Evolutionary conservation across 805 yeast species (phyloP).

Genomic region (Zygotorulaspora sp.): DNA sequence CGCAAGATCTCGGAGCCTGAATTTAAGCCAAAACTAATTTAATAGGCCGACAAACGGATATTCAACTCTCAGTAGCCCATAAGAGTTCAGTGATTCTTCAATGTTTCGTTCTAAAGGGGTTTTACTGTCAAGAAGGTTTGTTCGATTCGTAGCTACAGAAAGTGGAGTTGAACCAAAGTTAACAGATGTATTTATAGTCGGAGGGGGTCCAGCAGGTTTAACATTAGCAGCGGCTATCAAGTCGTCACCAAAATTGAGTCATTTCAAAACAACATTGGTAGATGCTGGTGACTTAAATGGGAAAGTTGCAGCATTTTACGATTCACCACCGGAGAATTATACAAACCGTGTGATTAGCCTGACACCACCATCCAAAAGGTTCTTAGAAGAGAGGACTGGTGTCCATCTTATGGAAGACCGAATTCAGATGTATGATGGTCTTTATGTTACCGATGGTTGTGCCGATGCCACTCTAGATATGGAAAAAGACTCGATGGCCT

Average conservation of each 20-base stretch:
- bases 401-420: constrained; percentile 74
- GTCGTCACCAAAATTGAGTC: constrained; percentile 55
- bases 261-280: constrained; percentile 60
- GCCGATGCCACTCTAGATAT: constrained; percentile 68
- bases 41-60: no score
- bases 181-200: constrained; percentile 79
- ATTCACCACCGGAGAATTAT: constrained; percentile 41
- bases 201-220: constrained; percentile 97
- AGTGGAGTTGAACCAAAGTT: constrained; percentile 25
- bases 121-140: no score
- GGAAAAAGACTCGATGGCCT: constrained; percentile 54
- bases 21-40: no score
- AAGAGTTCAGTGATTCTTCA: constrained; percentile 1
- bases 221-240: constrained; percentile 79
- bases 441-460: constrained; percentile 81
- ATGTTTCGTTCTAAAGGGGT: constrained; percentile 7
- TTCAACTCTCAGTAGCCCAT: no score
- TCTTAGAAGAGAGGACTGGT: constrained; percentile 64
- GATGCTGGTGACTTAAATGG: constrained; percentile 62
- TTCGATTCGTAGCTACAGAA: no score
- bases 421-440: constrained; percentile 71
- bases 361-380: constrained; percentile 74
- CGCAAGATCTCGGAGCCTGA: no score
- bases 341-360: constrained; percentile 82
- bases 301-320: constrained; percentile 42